Percentiles rank a stretch among this genome's conserved stretches.
phyloP scores from a whole-genome alignment of 73 alveolate genomes.

The Uronychia binucleata region DNA sequence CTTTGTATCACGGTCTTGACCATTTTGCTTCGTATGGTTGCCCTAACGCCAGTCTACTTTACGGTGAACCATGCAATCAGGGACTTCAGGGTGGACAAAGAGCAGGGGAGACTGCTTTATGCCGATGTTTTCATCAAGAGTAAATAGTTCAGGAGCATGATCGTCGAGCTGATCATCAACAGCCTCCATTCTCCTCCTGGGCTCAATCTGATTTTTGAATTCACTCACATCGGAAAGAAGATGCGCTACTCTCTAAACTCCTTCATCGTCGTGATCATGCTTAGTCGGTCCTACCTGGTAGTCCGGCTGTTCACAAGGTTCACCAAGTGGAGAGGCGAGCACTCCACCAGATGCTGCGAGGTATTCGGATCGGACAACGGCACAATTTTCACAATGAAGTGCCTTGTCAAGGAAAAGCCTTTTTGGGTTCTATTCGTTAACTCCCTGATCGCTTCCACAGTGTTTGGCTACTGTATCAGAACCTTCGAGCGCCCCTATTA shows the following conservation, averaged over 20 bases:
- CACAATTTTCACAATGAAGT: constrained; percentile 29
- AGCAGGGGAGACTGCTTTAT: constrained; percentile 20
- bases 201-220: constrained; percentile 3
- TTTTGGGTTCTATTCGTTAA: constrained; percentile 8
- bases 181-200: constrained; percentile 26
- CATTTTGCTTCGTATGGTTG: not conserved
- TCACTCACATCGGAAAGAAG: constrained; percentile 16
- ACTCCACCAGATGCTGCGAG: constrained; percentile 4
- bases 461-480: constrained; percentile 36
- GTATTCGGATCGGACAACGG: constrained; percentile 27
- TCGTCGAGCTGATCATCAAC: constrained; percentile 12
- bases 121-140: not conserved
- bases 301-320: constrained; percentile 19
- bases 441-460: constrained; percentile 8
- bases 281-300: constrained; percentile 4
- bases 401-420: constrained; percentile 31
- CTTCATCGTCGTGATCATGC: constrained; percentile 10
- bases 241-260: constrained; percentile 17
- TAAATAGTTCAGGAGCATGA: constrained; percentile 12
- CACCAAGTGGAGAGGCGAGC: constrained; percentile 22
- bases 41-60: not conserved
- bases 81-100: constrained; percentile 7
- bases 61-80: constrained; percentile 7
- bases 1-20: not conserved
- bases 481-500: constrained; percentile 42